Conservation (phyloP, 495 filamentous ascomycete species). For the Penicillium diatomitis region DNA sequence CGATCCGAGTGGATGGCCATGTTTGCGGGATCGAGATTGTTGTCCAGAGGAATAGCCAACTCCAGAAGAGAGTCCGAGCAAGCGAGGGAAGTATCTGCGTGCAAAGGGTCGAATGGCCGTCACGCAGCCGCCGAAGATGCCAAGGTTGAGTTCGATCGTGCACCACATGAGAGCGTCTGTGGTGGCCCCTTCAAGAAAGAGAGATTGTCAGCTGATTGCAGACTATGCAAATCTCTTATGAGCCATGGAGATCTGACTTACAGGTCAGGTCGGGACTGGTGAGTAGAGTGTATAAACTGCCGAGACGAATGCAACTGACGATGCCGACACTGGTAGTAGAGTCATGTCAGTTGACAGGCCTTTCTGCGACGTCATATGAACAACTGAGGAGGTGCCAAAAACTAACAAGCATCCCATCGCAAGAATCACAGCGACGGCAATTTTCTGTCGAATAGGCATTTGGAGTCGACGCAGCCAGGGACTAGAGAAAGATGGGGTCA, state of each 20-base stretch:
- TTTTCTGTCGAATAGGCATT: constrained; percentile 23
- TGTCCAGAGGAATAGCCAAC: constrained; percentile 1
- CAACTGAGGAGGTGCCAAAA: neutral
- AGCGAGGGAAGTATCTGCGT: constrained; percentile 23
- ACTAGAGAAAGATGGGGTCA: constrained; percentile 1
- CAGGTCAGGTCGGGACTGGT: constrained; percentile 20
- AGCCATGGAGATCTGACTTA: constrained; percentile 1
- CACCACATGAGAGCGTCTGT: constrained; percentile 25
- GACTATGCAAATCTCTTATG: neutral
- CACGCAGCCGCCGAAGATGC: constrained; percentile 26
- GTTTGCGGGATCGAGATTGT: constrained; percentile 13
- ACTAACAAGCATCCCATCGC: constrained; percentile 27
- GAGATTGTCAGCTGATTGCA: neutral
- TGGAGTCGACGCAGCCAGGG: constrained; percentile 27
- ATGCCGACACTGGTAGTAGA: constrained; percentile 14
- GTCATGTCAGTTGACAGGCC: no score
- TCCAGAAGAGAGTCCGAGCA: constrained; percentile 21
- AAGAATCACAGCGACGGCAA: constrained; percentile 18
- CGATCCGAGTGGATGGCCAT: constrained; percentile 18
- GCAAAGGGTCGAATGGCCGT: constrained; percentile 27
- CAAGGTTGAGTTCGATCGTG: constrained; percentile 26
- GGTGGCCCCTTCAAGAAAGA: constrained; percentile 16
- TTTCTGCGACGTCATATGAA: no score
- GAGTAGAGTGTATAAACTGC: constrained; percentile 14
- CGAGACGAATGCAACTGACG: constrained; percentile 27